Evolutionary conservation across 2,329 filamentous ascomycete genomes (phyloP), one percentile per base, ranked within the genome.

Genomic region (Fusarium anguioides): DNA sequence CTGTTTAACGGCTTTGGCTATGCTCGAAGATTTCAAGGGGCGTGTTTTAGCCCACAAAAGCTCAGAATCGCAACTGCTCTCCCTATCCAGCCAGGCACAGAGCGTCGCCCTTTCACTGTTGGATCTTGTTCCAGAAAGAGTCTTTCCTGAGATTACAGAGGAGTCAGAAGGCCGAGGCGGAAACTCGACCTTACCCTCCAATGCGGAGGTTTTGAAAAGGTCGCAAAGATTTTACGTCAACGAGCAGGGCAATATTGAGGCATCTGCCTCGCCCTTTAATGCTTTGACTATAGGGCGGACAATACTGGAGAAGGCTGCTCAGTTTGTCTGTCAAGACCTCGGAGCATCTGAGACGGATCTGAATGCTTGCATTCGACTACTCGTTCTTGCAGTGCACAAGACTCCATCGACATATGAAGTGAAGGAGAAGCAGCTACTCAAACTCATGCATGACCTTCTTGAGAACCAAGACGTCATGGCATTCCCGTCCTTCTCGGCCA

Each of bases 211-310:
- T 12, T 76, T 91, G 42, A 85, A 85, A 62, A 86, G 79, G 59
- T 87, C 93, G 49, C 84, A 83, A 69, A 79, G 80, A 11, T 94
- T 93, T 72, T 94, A 94, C 75, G 82, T 89, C 31, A 82, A 86
- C 60, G 89, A 91, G 60, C 90, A 92, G 75, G 89, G 89, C 39
- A 92, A 87, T 66, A 79, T 91, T 20, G 90, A 93, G 59, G 83
- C 85, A 33, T 82, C 83, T 9, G 76, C 83, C 7, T 81, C 86
- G 5, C 91, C 91, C 6, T 90, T 91, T 67, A 77, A 81, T 11
- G 77, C 85, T 8, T 79, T 80, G 18, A 81, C 84, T 21, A 77
- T 88, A 23, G 87, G 86, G n/a, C 85, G 89, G 66, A 80, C 91
- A 41, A 83, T 93, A 10, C 77, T 93, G 27, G 82, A 86, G 51